phyloP scores from a whole-genome alignment of 2,329 filamentous ascomycete species.

The Phialophora macrospora region DNA sequence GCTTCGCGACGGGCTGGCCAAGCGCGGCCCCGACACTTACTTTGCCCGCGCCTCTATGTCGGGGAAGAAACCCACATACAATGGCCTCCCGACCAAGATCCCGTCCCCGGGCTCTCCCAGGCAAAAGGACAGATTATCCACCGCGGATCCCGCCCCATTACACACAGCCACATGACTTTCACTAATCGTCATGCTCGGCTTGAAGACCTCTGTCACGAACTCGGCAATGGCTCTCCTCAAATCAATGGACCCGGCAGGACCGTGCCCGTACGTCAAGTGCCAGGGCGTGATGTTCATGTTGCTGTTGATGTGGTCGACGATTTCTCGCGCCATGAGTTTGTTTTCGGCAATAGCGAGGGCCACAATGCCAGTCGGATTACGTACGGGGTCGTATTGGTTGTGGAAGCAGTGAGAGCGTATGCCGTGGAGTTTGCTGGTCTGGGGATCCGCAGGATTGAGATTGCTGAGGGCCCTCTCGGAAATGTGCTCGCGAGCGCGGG shows the following conservation, averaged over 20 bases:
- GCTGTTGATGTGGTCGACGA: slow-evolving; percentile 31
- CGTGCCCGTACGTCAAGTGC: slow-evolving; percentile 47
- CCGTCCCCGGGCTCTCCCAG: slow-evolving; percentile 54
- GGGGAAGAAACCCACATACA: slow-evolving; percentile 56
- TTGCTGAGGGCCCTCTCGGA: slow-evolving; percentile 29
- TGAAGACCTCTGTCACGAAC: slow-evolving; percentile 44
- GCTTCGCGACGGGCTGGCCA: slow-evolving; percentile 3
- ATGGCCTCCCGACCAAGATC: slow-evolving; percentile 53
- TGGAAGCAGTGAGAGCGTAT: slow-evolving; percentile 32
- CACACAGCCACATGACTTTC: slow-evolving; percentile 43
- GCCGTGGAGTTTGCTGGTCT: slow-evolving; percentile 25
- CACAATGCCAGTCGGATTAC: slow-evolving; percentile 32
- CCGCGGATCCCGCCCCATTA: slow-evolving; percentile 40
- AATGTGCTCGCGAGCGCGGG: slow-evolving; percentile 4
- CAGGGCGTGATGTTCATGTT: slow-evolving; percentile 28
- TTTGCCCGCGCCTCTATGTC: slow-evolving; percentile 55
- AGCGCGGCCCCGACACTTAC: slow-evolving; percentile 7
- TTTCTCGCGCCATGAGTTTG: slow-evolving; percentile 35
- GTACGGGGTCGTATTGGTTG: slow-evolving; percentile 32
- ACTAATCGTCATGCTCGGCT: slow-evolving; percentile 40
- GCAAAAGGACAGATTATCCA: slow-evolving; percentile 51
- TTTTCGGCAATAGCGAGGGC: slow-evolving; percentile 36
- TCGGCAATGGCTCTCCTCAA: slow-evolving; percentile 40
- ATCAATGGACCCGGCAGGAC: slow-evolving; percentile 41
- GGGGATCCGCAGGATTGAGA: slow-evolving; percentile 7